Evolutionary conservation across 176 grass and related monocot species (phyloP).

Genomic region (Oryza glumipatula): DNA sequence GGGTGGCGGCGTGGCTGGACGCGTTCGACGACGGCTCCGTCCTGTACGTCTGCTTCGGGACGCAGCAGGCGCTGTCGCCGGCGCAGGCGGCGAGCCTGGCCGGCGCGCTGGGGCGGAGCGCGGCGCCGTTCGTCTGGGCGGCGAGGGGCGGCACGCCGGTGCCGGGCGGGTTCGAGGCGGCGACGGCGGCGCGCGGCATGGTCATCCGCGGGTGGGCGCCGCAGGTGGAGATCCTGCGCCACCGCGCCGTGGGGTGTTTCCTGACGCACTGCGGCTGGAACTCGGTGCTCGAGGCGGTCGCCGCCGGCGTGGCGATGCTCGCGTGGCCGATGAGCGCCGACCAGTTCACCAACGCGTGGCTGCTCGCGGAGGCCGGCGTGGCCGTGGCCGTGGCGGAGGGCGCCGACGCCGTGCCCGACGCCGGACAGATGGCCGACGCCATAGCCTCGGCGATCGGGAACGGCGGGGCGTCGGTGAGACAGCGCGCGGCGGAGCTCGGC

Average conservation of each 20-base stretch:
- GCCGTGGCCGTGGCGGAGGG: slow-evolving; percentile 49
- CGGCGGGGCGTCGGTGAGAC: slow-evolving; percentile 14
- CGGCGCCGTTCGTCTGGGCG: slow-evolving; percentile 56
- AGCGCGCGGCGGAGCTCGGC: slow-evolving; percentile 36
- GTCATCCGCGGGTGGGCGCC: slow-evolving; percentile 58
- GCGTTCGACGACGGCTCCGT: slow-evolving; percentile 45
- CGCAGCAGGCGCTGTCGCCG: slow-evolving; percentile 35
- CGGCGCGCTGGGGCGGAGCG: slow-evolving; percentile 47
- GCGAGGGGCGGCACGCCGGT: slow-evolving; percentile 17
- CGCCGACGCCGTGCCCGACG: slow-evolving; percentile 35
- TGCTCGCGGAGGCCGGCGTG: slow-evolving; percentile 46
- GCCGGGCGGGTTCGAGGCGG: slow-evolving; percentile 44
- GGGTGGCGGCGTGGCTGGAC: slow-evolving; percentile 56
- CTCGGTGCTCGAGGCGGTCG: slow-evolving; percentile 48
- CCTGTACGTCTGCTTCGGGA: slow-evolving; percentile 68
- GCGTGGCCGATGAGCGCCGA: slow-evolving; percentile 67
- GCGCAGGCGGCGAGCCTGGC: slow-evolving; percentile 46
- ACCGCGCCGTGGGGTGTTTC: slow-evolving; percentile 57
- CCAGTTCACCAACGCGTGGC: slow-evolving; percentile 57
- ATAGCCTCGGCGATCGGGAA: slow-evolving; percentile 26
- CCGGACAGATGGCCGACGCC: slow-evolving; percentile 2
- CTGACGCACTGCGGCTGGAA: slow-evolving; percentile 67
- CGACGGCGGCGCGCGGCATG: slow-evolving; percentile 32
- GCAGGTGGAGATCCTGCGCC: slow-evolving; percentile 55
- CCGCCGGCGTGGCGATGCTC: slow-evolving; percentile 55